Base-by-base conservation (phyloP, 768 basidiomycete species). In the Atractiella rhizophila region DNA sequence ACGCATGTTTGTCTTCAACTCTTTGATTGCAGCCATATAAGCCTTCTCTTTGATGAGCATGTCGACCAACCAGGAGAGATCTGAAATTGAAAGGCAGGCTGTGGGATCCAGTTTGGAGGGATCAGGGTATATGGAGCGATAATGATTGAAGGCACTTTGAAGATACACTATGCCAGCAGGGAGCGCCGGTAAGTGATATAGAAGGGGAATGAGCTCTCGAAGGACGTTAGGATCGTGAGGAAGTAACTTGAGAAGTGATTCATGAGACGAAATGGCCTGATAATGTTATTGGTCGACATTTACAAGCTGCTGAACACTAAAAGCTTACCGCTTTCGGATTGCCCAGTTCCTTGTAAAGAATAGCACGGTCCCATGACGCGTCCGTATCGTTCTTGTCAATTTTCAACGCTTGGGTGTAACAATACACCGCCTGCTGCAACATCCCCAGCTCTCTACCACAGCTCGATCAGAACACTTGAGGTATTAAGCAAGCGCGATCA, bases 361-460 rank as follows among this genome's bases (percentile, higher is more conserved):
- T 64, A 0, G 83, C 82, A 2, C 82, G 69, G 50, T 94, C 85
- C 80, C 81, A 91, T 13, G 82, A 66, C 4, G 79, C 76, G 44
- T 77, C 73, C 13, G 79, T 68, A 48, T 94, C 85, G 7, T 66
- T 64, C 1, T 79, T 76, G 53, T 88, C 75, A 19, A 78, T 62
- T 43, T 67, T 71, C 51, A 74, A 68, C 1, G 78, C 69, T 54
- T 91, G 86, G 0, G 75, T 66, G 54, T 78, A 80, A 54, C 88
- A 96, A 54, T 94, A 94, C 27, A 91, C 56, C 2, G 82, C 80
- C 57, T 94, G 83, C 44, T 83, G 76, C 33, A 70, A 67, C 45
- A 71, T 72, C 2, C 76, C 77, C 20, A 72, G 56, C 12, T 71
- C 70, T 48, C 81, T 73, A 45, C 0, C 11, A 18, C 7, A 12